Percentiles rank a stretch among this genome's conserved stretches.
Conservation (phyloP, 805 yeast genomes). For the Teunomyces kruisii region DNA sequence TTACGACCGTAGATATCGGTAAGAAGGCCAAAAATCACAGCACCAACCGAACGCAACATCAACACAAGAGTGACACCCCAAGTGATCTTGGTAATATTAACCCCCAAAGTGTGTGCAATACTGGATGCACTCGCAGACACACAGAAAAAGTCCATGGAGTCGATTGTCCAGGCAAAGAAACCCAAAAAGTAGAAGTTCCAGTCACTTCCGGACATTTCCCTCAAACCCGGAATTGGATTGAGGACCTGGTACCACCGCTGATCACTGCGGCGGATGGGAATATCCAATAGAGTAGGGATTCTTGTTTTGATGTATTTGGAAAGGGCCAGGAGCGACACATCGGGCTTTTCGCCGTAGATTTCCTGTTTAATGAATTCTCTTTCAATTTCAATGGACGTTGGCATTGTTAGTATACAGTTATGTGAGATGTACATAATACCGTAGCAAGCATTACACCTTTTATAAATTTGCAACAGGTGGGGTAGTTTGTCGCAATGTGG, state of each 20-base stretch:
- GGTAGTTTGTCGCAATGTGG: no score
- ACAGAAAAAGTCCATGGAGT: conserved; percentile 24
- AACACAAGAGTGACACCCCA: conserved; percentile 28
- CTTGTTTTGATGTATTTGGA: conserved; percentile 12
- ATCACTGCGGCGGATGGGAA: conserved; percentile 11
- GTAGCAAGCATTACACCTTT: neutral
- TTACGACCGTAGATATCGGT: conserved; percentile 25
- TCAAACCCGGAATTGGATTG: conserved; percentile 14
- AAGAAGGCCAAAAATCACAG: conserved; percentile 22
- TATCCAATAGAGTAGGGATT: conserved; percentile 16
- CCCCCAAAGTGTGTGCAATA: conserved; percentile 18
- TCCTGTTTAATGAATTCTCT: neutral
- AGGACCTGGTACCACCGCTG: conserved; percentile 4
- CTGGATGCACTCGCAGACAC: conserved; percentile 19
- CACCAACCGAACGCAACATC: conserved; percentile 27
- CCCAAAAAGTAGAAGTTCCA: conserved; percentile 23
- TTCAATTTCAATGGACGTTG: neutral
- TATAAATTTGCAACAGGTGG: neutral
- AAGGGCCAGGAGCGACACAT: neutral
- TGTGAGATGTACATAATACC: no score
- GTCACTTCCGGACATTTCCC: conserved; percentile 11
- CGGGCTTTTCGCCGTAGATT: conserved; percentile 3
- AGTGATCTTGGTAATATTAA: conserved; percentile 17
- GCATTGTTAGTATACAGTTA: neutral
- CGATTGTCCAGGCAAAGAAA: conserved; percentile 25